Conservation (phyloP, 352 stramenopile genomes). For the Plasmopara muralis region DNA sequence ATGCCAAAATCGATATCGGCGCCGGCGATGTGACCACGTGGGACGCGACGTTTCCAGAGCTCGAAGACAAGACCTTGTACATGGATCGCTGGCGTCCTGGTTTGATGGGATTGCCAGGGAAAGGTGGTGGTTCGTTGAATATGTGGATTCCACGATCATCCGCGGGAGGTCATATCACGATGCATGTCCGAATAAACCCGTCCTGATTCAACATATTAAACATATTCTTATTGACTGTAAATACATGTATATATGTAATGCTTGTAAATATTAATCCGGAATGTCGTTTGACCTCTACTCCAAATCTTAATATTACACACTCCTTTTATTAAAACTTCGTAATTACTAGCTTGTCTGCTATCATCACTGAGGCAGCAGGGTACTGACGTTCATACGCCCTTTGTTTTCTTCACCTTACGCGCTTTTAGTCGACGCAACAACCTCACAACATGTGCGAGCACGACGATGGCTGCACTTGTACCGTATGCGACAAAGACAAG, state of each 20-base stretch:
- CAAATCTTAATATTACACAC: no score
- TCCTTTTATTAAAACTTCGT: no score
- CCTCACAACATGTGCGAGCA: conserved; percentile 15
- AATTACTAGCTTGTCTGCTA: no score
- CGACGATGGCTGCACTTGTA: conserved; percentile 8
- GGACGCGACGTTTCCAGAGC: conserved; percentile 23
- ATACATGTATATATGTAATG: no score
- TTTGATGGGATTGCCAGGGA: conserved; percentile 17
- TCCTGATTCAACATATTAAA: no score
- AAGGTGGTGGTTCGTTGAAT: conserved; percentile 29
- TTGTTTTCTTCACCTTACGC: conserved; percentile 14
- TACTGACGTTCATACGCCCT: conserved; percentile 5
- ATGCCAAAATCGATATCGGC: conserved; percentile 29
- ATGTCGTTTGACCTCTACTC: no score
- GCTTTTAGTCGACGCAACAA: conserved; percentile 3
- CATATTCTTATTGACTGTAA: no score
- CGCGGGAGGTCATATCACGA: conserved; percentile 22
- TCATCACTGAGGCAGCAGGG: no score
- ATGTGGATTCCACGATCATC: conserved; percentile 31
- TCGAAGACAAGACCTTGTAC: conserved; percentile 49
- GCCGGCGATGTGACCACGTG: conserved; percentile 28
- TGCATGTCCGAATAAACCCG: conserved; percentile 30
- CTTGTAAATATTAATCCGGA: no score
- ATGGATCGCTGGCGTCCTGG: conserved; percentile 46
- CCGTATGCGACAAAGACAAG: conserved; percentile 37